These are phyloP conservation scores for Trypanosoma rangeli DNA, from an alignment of 208 protist species.

Conservation along the genomic window DNA sequence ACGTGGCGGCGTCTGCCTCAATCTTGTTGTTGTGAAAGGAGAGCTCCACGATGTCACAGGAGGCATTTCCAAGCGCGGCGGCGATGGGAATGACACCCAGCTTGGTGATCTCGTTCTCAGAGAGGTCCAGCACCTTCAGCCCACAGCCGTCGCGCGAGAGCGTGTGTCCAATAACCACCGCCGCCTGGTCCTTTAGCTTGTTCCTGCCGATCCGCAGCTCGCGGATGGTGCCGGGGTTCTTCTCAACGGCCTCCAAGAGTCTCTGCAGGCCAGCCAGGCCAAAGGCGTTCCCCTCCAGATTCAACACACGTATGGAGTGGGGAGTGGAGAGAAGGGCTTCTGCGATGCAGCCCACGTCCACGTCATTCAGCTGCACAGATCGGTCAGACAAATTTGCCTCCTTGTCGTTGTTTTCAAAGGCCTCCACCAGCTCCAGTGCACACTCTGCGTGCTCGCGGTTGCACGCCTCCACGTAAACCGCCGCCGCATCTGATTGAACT, in stretches of 20 bases:
- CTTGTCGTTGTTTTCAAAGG: constrained; percentile 64
- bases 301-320: constrained; percentile 60
- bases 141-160: constrained; percentile 71
- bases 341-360: constrained; percentile 75
- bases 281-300: constrained; percentile 85
- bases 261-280: constrained; percentile 73
- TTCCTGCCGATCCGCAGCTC: constrained; percentile 87
- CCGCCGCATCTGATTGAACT: constrained; percentile 33
- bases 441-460: constrained; percentile 63
- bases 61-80: constrained; percentile 52
- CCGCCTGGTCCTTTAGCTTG: constrained; percentile 82
- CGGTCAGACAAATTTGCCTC: constrained; percentile 47
- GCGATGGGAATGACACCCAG: constrained; percentile 80
- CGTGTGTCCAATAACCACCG: constrained; percentile 74
- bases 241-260: constrained; percentile 78
- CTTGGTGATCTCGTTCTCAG: constrained; percentile 85
- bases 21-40: constrained; percentile 91
- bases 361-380: constrained; percentile 61
- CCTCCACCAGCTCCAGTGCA: constrained; percentile 63
- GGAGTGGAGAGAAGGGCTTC: constrained; percentile 49
- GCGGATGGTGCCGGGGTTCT: constrained; percentile 71
- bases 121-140: constrained; percentile 87
- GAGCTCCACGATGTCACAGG: constrained; percentile 78
- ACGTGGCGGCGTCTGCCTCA: constrained; percentile 66
- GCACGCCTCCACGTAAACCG: constrained; percentile 71